Base-by-base conservation (phyloP, 2,329 filamentous ascomycete species). In the Emmonsiellopsis sp. region DNA sequence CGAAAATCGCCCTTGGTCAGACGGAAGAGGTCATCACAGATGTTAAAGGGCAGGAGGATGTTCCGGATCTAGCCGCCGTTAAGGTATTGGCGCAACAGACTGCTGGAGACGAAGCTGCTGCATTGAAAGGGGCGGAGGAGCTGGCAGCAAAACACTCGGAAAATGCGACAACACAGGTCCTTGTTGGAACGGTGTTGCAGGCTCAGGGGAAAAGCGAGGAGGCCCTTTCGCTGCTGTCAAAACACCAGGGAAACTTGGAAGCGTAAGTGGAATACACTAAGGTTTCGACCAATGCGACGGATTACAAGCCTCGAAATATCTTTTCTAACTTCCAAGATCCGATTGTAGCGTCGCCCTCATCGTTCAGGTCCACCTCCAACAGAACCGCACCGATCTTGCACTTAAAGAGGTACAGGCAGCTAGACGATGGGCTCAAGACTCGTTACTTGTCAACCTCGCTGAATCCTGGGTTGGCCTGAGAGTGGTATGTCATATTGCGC, bases 391-490 rank as follows among this genome's bases (percentile, higher is more conserved):
- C 63, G 92, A 97, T 69, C 82, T 96, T 48, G 93, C 93, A 1
- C 64, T 90, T 10, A 95, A 95, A 72, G 92, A 96, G 73, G 90
- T 95, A 39, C 77, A 84, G 50, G 83, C 86, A 37, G 93, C 93
- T 37, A 83, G 91, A 68, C 82, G 88, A 71, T 97, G 92, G 88
- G 93, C 92, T 6, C 92, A 98, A 72, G 93, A 97, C 68, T 95
- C 86, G 61, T 75, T 97, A 40, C 77, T 97, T 49, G 88, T 97
- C 59, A 97, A 98, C 71, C 74, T 98, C 60, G 91, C 91, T 6
- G 93, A 98, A 74, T 88, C 88, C 6, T 98, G 92, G 93, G 87
- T 95, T 58, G 91, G 90, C 32, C 72, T 97, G 70, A 80, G 93
- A 69, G 77, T 92, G 71, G 89, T 93, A 80, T 57, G 79, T 74